These are phyloP conservation scores for Paralagenidium karlingii DNA, from an alignment of 352 stramenopile species.

Conservation along the genomic window DNA sequence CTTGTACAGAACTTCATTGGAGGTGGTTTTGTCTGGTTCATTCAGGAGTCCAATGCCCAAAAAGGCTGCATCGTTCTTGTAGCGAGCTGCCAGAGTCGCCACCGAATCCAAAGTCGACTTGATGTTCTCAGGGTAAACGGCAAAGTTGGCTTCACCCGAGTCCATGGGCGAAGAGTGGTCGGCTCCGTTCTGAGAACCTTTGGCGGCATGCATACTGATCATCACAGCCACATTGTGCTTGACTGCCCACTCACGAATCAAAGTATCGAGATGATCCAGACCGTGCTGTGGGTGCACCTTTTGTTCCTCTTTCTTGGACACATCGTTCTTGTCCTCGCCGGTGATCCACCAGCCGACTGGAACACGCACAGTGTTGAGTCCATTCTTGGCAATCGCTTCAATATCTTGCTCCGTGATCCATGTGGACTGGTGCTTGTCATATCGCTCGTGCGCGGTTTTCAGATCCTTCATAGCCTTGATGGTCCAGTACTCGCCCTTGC, in stretches of 20 bases:
- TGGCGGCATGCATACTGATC: conserved; percentile 46
- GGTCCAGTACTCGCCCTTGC: conserved; percentile 46
- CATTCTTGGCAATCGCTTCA: conserved; percentile 28
- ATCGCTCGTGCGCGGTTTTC: conserved; percentile 15
- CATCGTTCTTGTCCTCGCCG: conserved; percentile 24
- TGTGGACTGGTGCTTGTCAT: conserved; percentile 36
- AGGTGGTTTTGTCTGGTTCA: conserved; percentile 38
- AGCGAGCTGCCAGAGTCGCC: conserved; percentile 39
- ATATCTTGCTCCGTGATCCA: conserved; percentile 71
- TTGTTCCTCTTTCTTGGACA: conserved; percentile 1
- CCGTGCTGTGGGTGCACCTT: conserved; percentile 3
- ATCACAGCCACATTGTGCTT: conserved; percentile 28
- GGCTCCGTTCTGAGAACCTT: conserved; percentile 63
- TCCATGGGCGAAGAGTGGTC: conserved; percentile 51
- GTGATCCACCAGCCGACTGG: conserved; percentile 73
- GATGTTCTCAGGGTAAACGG: conserved; percentile 36
- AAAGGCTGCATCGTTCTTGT: conserved; percentile 55
- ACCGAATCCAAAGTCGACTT: conserved; percentile 31
- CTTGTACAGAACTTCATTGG: conserved; percentile 43
- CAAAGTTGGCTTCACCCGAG: conserved; percentile 28
- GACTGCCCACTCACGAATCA: conserved; percentile 28
- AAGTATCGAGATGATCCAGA: conserved; percentile 25
- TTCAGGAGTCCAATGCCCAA: conserved; percentile 65
- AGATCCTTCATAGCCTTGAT: conserved; percentile 36
- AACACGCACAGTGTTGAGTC: conserved; percentile 74